Evolutionary conservation across 1,284 basidiomycete genomes (phyloP), one percentile per base, ranked within the genome.

Genomic region (Trichosporon sp.): DNA sequence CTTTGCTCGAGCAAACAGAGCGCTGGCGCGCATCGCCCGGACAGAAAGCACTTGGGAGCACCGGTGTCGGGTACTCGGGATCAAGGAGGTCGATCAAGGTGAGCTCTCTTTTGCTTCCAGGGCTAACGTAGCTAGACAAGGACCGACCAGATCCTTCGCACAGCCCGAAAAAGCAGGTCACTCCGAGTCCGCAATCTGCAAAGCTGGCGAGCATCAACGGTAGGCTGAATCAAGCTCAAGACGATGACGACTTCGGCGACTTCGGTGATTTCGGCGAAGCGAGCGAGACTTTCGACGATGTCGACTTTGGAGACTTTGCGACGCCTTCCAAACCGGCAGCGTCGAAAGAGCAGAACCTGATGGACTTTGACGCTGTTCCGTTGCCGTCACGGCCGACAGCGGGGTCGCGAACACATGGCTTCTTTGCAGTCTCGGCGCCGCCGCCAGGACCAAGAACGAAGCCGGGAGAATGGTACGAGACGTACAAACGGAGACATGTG

Each of bases 241-340:
- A 40, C 56, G 74, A 76, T 29, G 76, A 75, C 61, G 75, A 78
- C 49, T 77, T 76, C 64, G 75, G 75, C 10, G 75, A 78, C 60
- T 78, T 80, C 64, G 75, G 75, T 16, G 75, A 78, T 58, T 78
- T 80, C 66, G 72, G 75, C 8, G 72, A 75, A 52, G 69, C 65
- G 29, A 69, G 69, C 37, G 71, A 70, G 34, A 67, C 61, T 5
- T 76, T 78, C 49, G 72, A 81, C 49, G 86, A 92, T 63, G 91
- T 95, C 69, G 94, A 95, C 37, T 98, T 97, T 82, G 94, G 93
- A 0, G 93, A 95, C 75, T 95, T 87, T 49, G 75, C 59, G 14
- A 54, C 84, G 59, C 69, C 23, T 9, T 32, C 57, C 32, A 23
- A 11, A 11, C 23, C 32, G 4, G n/a, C 21, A 27, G 44, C 37